Conservation (phyloP, 345 rosid species). For the Brassica carinata region DNA sequence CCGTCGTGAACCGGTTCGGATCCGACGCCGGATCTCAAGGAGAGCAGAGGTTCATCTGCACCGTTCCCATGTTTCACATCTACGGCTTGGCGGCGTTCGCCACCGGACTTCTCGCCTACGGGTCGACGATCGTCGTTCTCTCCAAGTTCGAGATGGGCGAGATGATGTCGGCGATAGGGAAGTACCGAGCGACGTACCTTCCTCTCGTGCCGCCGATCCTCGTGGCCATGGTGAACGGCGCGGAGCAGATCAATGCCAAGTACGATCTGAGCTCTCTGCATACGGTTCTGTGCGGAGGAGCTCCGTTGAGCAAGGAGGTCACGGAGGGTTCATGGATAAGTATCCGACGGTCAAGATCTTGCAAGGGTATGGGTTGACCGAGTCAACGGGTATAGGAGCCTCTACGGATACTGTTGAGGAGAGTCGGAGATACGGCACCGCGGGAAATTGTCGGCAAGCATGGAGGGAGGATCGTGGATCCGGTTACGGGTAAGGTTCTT, state of each 20-base stretch:
- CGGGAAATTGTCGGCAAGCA: slow-evolving; percentile 61
- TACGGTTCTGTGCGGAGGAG: slow-evolving; percentile 69
- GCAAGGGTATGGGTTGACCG: slow-evolving; percentile 88
- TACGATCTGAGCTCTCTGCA: slow-evolving; percentile 70
- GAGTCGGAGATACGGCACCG: slow-evolving; percentile 71
- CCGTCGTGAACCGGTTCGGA: slow-evolving; percentile 44
- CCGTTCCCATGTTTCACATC: slow-evolving; percentile 95
- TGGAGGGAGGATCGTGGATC: slow-evolving; percentile 76
- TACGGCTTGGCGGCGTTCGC: slow-evolving; percentile 86
- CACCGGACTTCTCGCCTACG: slow-evolving; percentile 67
- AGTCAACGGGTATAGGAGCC: slow-evolving; percentile 71
- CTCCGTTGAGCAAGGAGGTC: slow-evolving; percentile 82
- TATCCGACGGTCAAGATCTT: slow-evolving; percentile 60
- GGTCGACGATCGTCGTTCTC: slow-evolving; percentile 70
- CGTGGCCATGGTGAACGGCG: slow-evolving; percentile 60
- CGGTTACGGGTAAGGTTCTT: slow-evolving; percentile 53
- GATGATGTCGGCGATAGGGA: slow-evolving; percentile 67
- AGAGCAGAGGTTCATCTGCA: slow-evolving; percentile 65
- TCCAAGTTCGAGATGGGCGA: slow-evolving; percentile 80
- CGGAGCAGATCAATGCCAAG: slow-evolving; percentile 52
- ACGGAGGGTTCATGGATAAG: slow-evolving; percentile 59
- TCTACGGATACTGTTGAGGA: slow-evolving; percentile 70
- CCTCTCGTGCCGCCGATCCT: slow-evolving; percentile 92
- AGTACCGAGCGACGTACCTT: slow-evolving; percentile 61
- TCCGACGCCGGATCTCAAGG: slow-evolving; percentile 48